These are phyloP conservation scores for Danielia oregonensis DNA, from an alignment of 805 yeast species.

Conservation along the genomic window DNA sequence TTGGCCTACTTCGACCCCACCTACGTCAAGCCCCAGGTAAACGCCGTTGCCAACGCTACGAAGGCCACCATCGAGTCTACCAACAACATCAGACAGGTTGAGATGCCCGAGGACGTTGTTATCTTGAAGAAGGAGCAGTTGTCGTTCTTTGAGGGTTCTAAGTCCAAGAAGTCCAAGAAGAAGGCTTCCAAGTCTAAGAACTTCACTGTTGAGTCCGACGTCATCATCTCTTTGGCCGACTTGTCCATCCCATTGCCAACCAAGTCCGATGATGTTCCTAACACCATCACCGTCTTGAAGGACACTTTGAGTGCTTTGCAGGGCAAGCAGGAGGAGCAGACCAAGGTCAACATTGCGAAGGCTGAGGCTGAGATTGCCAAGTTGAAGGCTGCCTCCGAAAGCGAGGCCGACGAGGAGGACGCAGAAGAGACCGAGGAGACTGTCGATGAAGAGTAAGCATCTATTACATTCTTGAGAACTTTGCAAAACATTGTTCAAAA, in stretches of 20 bases:
- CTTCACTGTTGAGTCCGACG: constrained; percentile 75
- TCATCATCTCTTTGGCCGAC: constrained; percentile 72
- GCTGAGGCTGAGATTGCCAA: constrained; percentile 77
- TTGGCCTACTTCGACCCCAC: constrained; percentile 75
- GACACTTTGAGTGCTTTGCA: constrained; percentile 66
- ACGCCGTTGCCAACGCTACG: constrained; percentile 22
- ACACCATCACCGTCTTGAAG: constrained; percentile 63
- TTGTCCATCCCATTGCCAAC: constrained; percentile 78
- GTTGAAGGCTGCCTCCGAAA: constrained; percentile 49
- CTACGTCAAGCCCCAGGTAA: constrained; percentile 54
- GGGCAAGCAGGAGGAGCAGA: constrained; percentile 74
- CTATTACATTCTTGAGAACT: not conserved
- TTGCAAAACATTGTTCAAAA: no score
- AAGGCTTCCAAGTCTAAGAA: constrained; percentile 41
- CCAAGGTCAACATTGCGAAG: constrained; percentile 67
- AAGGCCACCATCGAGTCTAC: constrained; percentile 22
- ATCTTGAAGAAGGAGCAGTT: constrained; percentile 62
- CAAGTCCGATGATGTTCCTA: constrained; percentile 64
- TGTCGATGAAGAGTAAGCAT: constrained; percentile 1
- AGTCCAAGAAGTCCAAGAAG: constrained; percentile 47
- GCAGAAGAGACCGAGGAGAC: constrained; percentile 30
- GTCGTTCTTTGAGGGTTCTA: constrained; percentile 50
- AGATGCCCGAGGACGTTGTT: constrained; percentile 60
- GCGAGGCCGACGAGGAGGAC: constrained; percentile 21
- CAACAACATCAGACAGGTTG: constrained; percentile 45